Evolutionary conservation across 2,329 filamentous ascomycete species (phyloP), one percentile per base, ranked within the genome.

Genomic region (Stagonosporopsis chrysanthemi): DNA sequence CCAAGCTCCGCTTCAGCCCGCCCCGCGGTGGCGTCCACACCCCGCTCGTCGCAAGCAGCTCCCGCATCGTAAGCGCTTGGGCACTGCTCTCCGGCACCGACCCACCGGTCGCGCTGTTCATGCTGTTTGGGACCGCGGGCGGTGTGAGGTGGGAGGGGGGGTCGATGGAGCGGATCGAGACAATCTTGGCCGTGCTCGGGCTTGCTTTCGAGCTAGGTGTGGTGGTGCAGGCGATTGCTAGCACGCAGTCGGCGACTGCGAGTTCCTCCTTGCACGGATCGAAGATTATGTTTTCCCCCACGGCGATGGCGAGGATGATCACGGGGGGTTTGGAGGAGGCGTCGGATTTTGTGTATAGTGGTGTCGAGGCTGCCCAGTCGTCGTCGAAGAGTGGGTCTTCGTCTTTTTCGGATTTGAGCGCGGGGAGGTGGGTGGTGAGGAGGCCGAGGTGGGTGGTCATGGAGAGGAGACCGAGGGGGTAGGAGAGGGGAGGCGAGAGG

Each of bases 361-460:
- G 88, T 17, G 86, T 83, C 1, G 92, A 88, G 15, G 90, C 90
- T 63, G 90, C 91, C 95, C 95, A 99, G 80, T 99, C 95, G 78
- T 99, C 95, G 79, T 97, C 90, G 78, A 99, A 99, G 73, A 97
- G 88, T 12, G 95, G 95, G 68, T 99, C 95, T 79, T 99, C 95
- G 78, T 98, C 94, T 56, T 86, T 86, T 76, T 96, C 90, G 1
- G 93, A 97, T 74, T 91, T 91, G 48, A 97, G 83, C 24, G 88
- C 85, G 7, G 95, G 95, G 2, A 98, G 83, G 62, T 90, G 88
- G 6, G 95, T 94, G 28, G 91, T 88, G 61, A 97, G 87, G 43
- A 99, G 89, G 3, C 95, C 95, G 59, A 99, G 88, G 75, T 99
- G 93, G 44, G 91, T 94, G 19, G 95, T 96, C 56, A 98, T 85